Base-by-base conservation (phyloP, 805 yeast genomes). In the Kluyveromyces starmeri region DNA sequence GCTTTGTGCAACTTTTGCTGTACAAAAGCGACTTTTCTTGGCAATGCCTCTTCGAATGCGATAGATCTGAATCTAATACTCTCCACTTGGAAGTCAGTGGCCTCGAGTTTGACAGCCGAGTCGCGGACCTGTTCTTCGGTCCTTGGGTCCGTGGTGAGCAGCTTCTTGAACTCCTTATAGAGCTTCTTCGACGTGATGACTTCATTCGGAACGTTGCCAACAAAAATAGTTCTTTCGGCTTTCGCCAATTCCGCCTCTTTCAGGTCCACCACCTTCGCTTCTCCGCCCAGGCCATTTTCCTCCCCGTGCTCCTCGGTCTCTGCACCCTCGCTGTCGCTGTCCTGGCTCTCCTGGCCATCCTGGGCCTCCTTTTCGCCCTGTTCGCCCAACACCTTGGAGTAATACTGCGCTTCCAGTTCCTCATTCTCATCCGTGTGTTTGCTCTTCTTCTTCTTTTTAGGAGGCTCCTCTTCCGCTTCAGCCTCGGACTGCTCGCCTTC, bases 61-160 rank as follows among this genome's bases (percentile, higher is more conserved):
- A 92, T 80, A 2, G 96, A 86, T 61, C 99, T 73, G 66, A 86
- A 92, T 57, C 99, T 71, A 33, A 86, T 68, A 9, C 95, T 82
- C 31, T 75, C 78, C 32, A 89, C 65, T 15, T 38, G 38, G 32
- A 63, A 63, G 17, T 42, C 42, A 9, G 29, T 32, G 7, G 30
- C 35, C 8, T 37, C 42, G 5, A 40, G 42, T 29, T 33, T 27
- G 11, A n/a, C n/a, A 8, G 10, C 23, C 10, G 8, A 8, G 11
- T 20, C 23, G 23, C 11, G 23, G 17, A 22, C 33, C 9, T 35
- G 31, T 11, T 39, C 18, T 12, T 22, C 16, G 15, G 6, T 23
- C 16, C 34, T 27, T 7, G 34, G 32, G 21, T 34, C 12, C 19
- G 35, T 20, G 41, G 49, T 19, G 46, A 89, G 82, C n/a, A 71